Conservation (phyloP, 805 yeast species). For the Candida dendrica region DNA sequence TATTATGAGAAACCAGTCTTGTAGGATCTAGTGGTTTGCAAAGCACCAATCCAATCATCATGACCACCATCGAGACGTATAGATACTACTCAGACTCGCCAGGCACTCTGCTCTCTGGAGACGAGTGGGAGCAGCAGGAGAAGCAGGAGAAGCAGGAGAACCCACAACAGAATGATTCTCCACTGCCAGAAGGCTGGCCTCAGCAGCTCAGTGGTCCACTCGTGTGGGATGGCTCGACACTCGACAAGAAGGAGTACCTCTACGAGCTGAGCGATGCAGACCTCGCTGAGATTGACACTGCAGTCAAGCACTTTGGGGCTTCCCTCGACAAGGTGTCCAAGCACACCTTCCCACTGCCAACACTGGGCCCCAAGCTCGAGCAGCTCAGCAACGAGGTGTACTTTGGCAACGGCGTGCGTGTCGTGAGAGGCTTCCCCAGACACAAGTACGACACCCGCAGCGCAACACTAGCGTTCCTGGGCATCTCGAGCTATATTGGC, state of each 20-base stretch:
- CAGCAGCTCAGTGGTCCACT: conserved; percentile 1
- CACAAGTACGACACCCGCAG: neutral
- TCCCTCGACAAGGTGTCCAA: neutral
- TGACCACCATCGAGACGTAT: conserved; percentile 3
- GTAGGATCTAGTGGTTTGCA: too few relatives aligned
- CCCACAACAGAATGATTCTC: too few relatives aligned
- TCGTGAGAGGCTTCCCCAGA: conserved; percentile 1
- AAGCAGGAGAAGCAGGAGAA: neutral
- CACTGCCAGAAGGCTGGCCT: conserved; percentile 4
- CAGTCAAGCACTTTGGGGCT: neutral
- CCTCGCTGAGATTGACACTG: conserved; percentile 1
- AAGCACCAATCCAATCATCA: neutral
- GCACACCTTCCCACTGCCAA: conserved; percentile 1
- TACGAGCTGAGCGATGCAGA: neutral
- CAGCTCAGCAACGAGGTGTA: neutral
- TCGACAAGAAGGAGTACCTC: neutral
- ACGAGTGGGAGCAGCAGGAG: conserved; percentile 3
- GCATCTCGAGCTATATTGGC: conserved; percentile 2
- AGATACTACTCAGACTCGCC: conserved; percentile 2
- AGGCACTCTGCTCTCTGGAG: conserved; percentile 1
- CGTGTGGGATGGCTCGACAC: conserved; percentile 1
- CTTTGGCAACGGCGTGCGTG: conserved; percentile 2
- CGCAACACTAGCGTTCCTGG: neutral
- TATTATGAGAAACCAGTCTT: too few relatives aligned
- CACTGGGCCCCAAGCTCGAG: neutral